Evolutionary conservation across 768 basidiomycete genomes (phyloP).

Genomic region (Auriscalpium microsporum): DNA sequence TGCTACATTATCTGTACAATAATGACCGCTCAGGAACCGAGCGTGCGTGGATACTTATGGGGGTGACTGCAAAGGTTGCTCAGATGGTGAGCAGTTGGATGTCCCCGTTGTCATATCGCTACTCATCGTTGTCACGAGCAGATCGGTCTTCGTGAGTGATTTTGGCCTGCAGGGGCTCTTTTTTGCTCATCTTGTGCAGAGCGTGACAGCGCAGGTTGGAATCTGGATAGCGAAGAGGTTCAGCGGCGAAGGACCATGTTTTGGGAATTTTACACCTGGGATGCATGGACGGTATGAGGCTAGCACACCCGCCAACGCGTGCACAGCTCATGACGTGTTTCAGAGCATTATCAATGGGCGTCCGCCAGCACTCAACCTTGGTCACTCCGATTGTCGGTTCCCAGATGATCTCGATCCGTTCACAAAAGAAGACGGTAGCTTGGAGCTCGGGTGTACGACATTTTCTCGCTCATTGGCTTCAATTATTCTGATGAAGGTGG

Average conservation of each 20-base stretch:
- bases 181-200: conserved; percentile 25
- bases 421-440: conserved; percentile 26
- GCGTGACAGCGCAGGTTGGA: conserved; percentile 43
- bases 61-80: conserved; percentile 33
- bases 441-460: conserved; percentile 35
- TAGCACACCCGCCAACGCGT: conserved; percentile 28
- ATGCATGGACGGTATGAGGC: conserved; percentile 12
- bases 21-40: conserved; percentile 27
- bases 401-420: conserved; percentile 35
- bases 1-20: conserved; percentile 27
- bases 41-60: conserved; percentile 41
- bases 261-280: conserved; percentile 40
- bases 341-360: conserved; percentile 45
- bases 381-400: conserved; percentile 43
- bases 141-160: conserved; percentile 45
- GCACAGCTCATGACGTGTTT: conserved; percentile 10
- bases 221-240: conserved; percentile 34
- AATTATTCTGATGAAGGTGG: neutral
- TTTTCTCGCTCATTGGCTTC: neutral
- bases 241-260: conserved; percentile 40
- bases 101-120: too few relatives aligned
- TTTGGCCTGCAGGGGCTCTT: neutral
- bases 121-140: conserved; percentile 13
- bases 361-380: conserved; percentile 36
- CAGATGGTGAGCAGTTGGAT: conserved; percentile 28